Conservation (phyloP, 345 rosid genomes). For the Eucalyptus tenuipes region DNA sequence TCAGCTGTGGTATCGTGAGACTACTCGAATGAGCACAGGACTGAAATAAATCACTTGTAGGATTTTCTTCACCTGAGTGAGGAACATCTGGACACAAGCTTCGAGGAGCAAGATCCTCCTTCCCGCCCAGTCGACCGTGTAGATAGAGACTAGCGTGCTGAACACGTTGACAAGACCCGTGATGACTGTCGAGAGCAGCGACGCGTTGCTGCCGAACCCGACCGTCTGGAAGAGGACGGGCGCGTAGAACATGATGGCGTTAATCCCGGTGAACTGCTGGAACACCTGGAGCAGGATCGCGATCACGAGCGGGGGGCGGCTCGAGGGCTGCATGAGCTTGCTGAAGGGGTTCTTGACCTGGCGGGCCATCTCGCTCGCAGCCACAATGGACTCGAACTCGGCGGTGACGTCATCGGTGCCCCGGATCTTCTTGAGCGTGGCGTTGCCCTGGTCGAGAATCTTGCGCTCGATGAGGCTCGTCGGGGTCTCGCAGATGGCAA, state of each 20-base stretch:
- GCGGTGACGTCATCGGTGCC: constrained; percentile 13
- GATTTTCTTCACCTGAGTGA: constrained; percentile 27
- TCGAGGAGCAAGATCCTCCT: constrained; percentile 46
- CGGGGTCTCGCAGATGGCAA: constrained; percentile 45
- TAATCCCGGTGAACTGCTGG: constrained; percentile 35
- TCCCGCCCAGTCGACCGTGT: constrained; percentile 44
- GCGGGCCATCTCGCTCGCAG: constrained; percentile 19
- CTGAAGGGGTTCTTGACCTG: constrained; percentile 31
- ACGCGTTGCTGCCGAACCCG: constrained; percentile 31
- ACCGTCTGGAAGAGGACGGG: constrained; percentile 21
- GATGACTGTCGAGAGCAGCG: constrained; percentile 51
- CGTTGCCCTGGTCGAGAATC: constrained; percentile 28
- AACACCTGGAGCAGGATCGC: constrained; percentile 20
- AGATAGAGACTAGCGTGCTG: constrained; percentile 47
- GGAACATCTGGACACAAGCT: constrained; percentile 34
- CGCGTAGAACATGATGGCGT: constrained; percentile 44
- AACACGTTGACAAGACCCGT: constrained; percentile 47
- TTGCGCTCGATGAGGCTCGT: constrained; percentile 49
- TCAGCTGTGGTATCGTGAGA: not conserved
- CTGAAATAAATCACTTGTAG: constrained; percentile 40
- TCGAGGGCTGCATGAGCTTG: constrained; percentile 19
- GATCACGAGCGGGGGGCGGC: constrained; percentile 24
- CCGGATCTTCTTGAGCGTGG: constrained; percentile 27
- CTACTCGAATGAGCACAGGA: not conserved
- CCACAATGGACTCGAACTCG: constrained; percentile 14